These are phyloP conservation scores for Tetrahymena elliotti DNA, from an alignment of 73 alveolate species.

Conservation along the genomic window DNA sequence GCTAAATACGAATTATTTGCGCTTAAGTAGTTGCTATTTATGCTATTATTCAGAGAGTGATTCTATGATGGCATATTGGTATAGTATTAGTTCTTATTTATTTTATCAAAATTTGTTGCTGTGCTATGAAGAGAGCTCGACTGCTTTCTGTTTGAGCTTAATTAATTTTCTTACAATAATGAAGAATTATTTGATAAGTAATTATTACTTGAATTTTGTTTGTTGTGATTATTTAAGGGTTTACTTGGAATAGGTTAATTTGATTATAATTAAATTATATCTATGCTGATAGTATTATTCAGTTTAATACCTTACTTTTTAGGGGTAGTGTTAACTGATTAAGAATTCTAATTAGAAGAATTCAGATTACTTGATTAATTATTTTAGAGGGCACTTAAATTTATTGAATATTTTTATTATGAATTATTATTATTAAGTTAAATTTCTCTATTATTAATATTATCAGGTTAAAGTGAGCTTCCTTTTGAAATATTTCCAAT, in stretches of 20 bases:
- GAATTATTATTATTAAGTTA: not conserved
- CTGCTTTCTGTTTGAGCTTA: not conserved
- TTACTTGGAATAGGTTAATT: not conserved
- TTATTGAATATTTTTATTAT: not conserved
- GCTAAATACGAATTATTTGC: not conserved
- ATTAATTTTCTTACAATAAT: not conserved
- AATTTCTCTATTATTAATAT: not conserved
- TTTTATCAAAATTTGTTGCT: not conserved
- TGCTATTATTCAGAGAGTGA: not conserved
- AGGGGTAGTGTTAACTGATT: not conserved
- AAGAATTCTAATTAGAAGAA: not conserved
- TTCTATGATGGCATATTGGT: not conserved
- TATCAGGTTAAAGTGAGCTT: not conserved
- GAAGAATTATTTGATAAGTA: not conserved
- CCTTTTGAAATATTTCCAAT: not conserved
- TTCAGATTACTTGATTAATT: not conserved
- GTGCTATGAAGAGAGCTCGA: not conserved
- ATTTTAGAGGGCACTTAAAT: not conserved
- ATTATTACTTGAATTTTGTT: not conserved
- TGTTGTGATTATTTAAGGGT: not conserved
- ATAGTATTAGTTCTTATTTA: not conserved
- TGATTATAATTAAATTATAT: not conserved
- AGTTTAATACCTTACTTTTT: not conserved
- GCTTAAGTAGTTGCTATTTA: not conserved
- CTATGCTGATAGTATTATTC: not conserved